A percentile compares a stretch with the other conserved stretches of the same genome.
Conservation (phyloP, 306 rosid species). For the Trichosanthes truncata region DNA sequence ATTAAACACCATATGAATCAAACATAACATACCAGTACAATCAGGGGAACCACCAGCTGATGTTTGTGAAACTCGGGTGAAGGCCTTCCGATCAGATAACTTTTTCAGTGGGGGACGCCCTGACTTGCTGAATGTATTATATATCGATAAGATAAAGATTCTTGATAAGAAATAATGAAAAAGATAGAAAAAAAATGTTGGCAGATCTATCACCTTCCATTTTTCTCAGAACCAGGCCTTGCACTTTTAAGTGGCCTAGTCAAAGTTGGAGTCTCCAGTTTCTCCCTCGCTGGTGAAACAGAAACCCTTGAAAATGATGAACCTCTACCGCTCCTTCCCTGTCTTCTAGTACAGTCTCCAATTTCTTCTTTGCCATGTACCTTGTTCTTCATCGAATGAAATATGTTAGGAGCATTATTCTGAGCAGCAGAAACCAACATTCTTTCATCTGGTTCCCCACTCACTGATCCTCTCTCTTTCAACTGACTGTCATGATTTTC, state of each 20-base stretch:
- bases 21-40: slow-evolving; percentile 39
- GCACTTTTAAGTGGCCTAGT: slow-evolving; percentile 41
- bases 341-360: slow-evolving; percentile 46
- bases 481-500: slow-evolving; percentile 45
- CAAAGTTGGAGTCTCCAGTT: slow-evolving; percentile 38
- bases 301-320: slow-evolving; percentile 40
- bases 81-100: slow-evolving; percentile 51
- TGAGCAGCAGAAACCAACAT: slow-evolving; percentile 26
- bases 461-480: slow-evolving; percentile 49
- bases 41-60: slow-evolving; percentile 38
- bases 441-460: slow-evolving; percentile 35
- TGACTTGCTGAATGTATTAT: slow-evolving; percentile 47
- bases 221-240: slow-evolving; percentile 51
- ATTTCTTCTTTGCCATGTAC: slow-evolving; percentile 35
- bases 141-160: background rate
- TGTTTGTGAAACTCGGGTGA: slow-evolving; percentile 38
- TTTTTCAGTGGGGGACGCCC: slow-evolving; percentile 75
- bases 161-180: background rate
- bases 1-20: background rate
- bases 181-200: background rate
- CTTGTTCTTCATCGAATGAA: slow-evolving; percentile 36
- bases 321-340: slow-evolving; percentile 52
- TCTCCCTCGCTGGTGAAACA: slow-evolving; percentile 42
- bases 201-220: slow-evolving; percentile 41
- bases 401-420: slow-evolving; percentile 29